Evolutionary conservation across 1,284 basidiomycete species (phyloP), one percentile per base, ranked within the genome.

Genomic region (Ustilago lituana): DNA sequence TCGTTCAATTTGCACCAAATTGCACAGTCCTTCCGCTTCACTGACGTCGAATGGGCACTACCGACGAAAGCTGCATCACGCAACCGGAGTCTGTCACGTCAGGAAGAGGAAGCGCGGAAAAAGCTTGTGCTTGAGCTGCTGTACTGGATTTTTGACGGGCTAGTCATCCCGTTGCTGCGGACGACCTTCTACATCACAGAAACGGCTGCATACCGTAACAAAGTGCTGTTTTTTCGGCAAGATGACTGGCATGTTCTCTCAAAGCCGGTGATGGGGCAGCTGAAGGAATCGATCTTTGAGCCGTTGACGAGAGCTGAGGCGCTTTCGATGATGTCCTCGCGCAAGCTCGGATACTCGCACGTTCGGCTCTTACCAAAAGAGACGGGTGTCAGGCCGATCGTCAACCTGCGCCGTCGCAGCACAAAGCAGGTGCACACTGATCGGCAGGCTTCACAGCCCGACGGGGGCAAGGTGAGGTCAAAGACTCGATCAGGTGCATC

Each of bases 161-260:
- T 94, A 76, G 79, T 98, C 6, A 84, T 92, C 3, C 88, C 90
- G 0, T 84, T 98, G 4, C 82, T 98, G 12, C 89, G 88, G 91
- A 93, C 92, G 0, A 90, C 90, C 0, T 99, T 98, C 83, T 98
- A 97, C 81, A 86, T 92, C 36, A 98, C 96, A 0, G 93, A 98
- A 73, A 93, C 94, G 0, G 89, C 90, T 5, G 90, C 89, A 2
- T 93, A 90, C 70, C 86, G 90, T n/a, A 92, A 95, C 70, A 88
- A 89, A 47, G 87, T 94, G 0, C 84, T 98, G 0, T 99, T 95
- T 82, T 98, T 96, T 79, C 87, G 93, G 8, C 93, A 97, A 57
- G 93, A 94, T 56, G 93, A 95, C 72, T 99, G 96, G 96, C 85
- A 51, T 20, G 84, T 83, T 2, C 85, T 97, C 5, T 94, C 92